phyloP scores from a whole-genome alignment of 306 rosid genomes.

The Dalbergia cochinchinensis region DNA sequence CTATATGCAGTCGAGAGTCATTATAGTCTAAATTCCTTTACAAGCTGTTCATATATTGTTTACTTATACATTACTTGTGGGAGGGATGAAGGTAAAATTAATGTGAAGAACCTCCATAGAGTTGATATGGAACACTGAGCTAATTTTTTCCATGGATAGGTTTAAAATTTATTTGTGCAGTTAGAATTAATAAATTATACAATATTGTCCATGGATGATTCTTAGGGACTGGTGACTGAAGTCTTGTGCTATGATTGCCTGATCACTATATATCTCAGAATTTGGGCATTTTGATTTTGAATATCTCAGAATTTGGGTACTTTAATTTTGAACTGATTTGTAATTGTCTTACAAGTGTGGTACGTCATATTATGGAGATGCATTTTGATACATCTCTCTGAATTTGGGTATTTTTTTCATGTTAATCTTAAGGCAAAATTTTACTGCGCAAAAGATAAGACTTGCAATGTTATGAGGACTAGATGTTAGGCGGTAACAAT shows the following conservation, averaged over 20 bases:
- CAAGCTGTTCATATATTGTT: slow-evolving; percentile 40
- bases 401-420: background rate
- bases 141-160: background rate
- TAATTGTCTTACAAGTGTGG: background rate
- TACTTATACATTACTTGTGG: background rate
- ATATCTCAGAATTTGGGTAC: background rate
- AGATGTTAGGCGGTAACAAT: background rate
- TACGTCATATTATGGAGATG: slow-evolving; percentile 24
- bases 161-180: slow-evolving; percentile 6
- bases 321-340: slow-evolving; percentile 20
- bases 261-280: slow-evolving; percentile 13
- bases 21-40: slow-evolving; percentile 13
- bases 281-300: slow-evolving; percentile 23
- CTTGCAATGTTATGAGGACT: background rate
- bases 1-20: background rate
- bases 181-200: slow-evolving; percentile 16
- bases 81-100: slow-evolving; percentile 22
- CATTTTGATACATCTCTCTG: background rate
- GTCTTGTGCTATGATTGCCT: slow-evolving; percentile 23
- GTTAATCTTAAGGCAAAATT: background rate
- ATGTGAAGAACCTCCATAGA: slow-evolving; percentile 18
- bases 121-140: slow-evolving; percentile 36
- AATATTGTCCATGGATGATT: slow-evolving; percentile 35
- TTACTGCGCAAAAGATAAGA: background rate
- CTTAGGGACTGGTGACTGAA: slow-evolving; percentile 10